Percentiles rank a stretch among this genome's conserved stretches.
phyloP scores from a whole-genome alignment of 176 grass and related monocot species.

The Cymbopogon citratus region DNA sequence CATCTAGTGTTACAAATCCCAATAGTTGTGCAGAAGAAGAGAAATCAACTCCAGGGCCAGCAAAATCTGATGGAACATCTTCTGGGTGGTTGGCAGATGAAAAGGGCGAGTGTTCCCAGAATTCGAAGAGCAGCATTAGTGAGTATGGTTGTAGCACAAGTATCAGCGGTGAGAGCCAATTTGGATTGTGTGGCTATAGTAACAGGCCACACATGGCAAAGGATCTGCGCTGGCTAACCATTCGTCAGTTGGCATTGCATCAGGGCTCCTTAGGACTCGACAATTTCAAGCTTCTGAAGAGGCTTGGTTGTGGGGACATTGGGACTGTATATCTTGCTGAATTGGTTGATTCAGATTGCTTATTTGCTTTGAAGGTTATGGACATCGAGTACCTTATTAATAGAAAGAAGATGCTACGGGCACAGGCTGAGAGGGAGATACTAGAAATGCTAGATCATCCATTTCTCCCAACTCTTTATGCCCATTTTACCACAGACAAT shows the following conservation, averaged over 20 bases:
- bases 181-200: conserved; percentile 48
- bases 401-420: conserved; percentile 91
- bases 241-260: conserved; percentile 51
- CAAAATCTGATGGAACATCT: conserved; percentile 30
- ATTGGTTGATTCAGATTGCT: conserved; percentile 71
- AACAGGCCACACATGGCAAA: conserved; percentile 92
- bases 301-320: conserved; percentile 95
- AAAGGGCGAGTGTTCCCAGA: conserved; percentile 74
- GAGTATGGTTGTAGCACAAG: conserved; percentile 78
- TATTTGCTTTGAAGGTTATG: conserved; percentile 99
- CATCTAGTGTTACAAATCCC: conserved; percentile 39
- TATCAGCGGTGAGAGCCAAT: conserved; percentile 54
- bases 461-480: conserved; percentile 91
- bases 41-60: conserved; percentile 20
- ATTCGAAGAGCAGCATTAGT: conserved; percentile 83
- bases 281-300: conserved; percentile 94
- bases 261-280: conserved; percentile 78
- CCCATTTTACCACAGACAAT: conserved; percentile 93
- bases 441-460: conserved; percentile 94
- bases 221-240: conserved; percentile 77
- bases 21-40: conserved; percentile 22
- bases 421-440: conserved; percentile 96
- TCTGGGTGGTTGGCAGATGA: conserved; percentile 39
- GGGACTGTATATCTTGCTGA: conserved; percentile 94
- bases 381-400: conserved; percentile 85